A percentile compares a stretch with the other conserved stretches of the same genome.
phyloP scores from a whole-genome alignment of 1,284 basidiomycete genomes.

The Sanghuangporus baumii region DNA sequence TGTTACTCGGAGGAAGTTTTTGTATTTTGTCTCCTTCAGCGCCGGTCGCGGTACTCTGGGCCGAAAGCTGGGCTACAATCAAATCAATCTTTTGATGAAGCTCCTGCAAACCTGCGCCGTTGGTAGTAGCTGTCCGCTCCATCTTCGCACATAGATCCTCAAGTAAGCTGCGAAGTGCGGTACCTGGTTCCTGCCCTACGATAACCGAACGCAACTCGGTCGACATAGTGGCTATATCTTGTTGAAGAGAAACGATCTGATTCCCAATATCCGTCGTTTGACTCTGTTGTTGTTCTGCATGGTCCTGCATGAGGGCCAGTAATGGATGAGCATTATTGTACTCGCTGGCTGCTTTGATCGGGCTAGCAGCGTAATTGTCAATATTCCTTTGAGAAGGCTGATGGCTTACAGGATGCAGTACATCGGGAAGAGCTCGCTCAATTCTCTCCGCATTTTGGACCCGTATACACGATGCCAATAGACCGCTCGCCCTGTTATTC shows the following conservation, averaged over 20 bases:
- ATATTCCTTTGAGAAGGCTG: background rate
- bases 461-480: background rate
- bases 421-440: background rate
- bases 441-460: background rate
- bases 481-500: background rate
- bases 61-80: conserved; percentile 9
- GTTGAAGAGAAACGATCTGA: conserved; percentile 33
- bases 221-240: conserved; percentile 26
- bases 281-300: conserved; percentile 32
- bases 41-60: conserved; percentile 3
- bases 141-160: conserved; percentile 16
- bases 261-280: conserved; percentile 31
- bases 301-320: conserved; percentile 26
- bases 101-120: background rate
- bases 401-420: background rate
- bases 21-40: background rate
- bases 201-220: conserved; percentile 16
- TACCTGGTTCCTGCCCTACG: conserved; percentile 5
- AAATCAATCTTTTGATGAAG: conserved; percentile 12
- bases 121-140: background rate
- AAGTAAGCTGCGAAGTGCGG: conserved; percentile 9
- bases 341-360: background rate
- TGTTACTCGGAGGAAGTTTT: background rate
- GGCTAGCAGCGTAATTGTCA: background rate
- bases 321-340: conserved; percentile 1